These are phyloP conservation scores for Ganoderma lingzhi DNA, from an alignment of 1,284 basidiomycete species.

Conservation along the genomic window DNA sequence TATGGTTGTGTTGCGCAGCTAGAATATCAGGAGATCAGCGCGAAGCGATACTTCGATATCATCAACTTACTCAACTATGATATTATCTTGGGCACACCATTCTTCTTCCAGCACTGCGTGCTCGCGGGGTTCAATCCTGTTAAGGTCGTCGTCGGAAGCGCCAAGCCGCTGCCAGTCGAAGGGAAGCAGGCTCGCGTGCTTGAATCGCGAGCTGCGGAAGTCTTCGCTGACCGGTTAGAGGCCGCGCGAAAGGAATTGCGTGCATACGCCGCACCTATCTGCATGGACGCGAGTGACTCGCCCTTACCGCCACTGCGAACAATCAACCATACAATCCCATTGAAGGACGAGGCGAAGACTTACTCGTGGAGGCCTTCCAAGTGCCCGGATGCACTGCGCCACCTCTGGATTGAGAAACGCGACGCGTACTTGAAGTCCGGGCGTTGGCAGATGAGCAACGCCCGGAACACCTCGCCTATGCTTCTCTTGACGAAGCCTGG, in stretches of 20 bases:
- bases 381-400: constrained; percentile 41
- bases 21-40: constrained; percentile 41
- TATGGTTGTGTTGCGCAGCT: constrained; percentile 14
- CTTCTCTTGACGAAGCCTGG: constrained; percentile 12
- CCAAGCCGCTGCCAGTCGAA: constrained; percentile 12
- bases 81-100: constrained; percentile 3
- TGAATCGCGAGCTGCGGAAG: constrained; percentile 25
- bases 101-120: constrained; percentile 1
- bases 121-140: not conserved
- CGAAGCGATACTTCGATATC: constrained; percentile 34
- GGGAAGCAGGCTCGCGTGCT: constrained; percentile 25
- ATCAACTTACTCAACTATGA: constrained; percentile 6
- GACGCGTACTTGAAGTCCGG: constrained; percentile 36
- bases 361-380: constrained; percentile 42
- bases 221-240: constrained; percentile 30
- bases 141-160: not conserved
- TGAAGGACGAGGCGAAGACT: constrained; percentile 43
- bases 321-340: constrained; percentile 48
- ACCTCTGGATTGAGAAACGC: constrained; percentile 39
- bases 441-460: not conserved
- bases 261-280: constrained; percentile 37
- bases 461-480: constrained; percentile 8
- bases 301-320: constrained; percentile 42
- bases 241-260: constrained; percentile 21
- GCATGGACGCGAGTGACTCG: constrained; percentile 38